These are phyloP conservation scores for Pseudohalonectria lignicola DNA, from an alignment of 2,329 filamentous ascomycete species.

Conservation along the genomic window DNA sequence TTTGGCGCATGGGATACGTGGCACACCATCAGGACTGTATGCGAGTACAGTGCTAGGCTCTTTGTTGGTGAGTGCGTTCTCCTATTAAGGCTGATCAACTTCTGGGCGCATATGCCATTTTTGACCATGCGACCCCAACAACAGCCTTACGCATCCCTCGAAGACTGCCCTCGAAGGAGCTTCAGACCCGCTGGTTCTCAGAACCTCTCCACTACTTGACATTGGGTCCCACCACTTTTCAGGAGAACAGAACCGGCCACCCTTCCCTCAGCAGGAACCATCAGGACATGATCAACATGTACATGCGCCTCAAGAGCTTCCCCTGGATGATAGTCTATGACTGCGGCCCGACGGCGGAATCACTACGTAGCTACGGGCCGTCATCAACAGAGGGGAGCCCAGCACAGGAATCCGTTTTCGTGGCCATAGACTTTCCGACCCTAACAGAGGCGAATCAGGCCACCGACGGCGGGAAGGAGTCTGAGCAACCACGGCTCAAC, in stretches of 20 bases:
- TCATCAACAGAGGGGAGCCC: background rate
- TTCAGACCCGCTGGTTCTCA: conserved; percentile 58
- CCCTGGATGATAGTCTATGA: conserved; percentile 57
- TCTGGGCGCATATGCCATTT: too few relatives aligned
- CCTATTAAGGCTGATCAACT: too few relatives aligned
- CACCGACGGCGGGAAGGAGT: conserved; percentile 20
- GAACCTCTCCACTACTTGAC: conserved; percentile 56
- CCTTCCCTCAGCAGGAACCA: conserved; percentile 52
- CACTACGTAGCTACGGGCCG: too few relatives aligned
- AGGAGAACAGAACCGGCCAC: conserved; percentile 47
- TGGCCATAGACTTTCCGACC: conserved; percentile 50
- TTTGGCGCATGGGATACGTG: conserved; percentile 89
- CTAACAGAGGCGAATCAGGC: conserved; percentile 55
- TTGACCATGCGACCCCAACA: too few relatives aligned
- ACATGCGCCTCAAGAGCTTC: conserved; percentile 52
- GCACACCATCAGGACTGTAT: conserved; percentile 76
- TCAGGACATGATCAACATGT: conserved; percentile 48
- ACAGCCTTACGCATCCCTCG: conserved; percentile 48
- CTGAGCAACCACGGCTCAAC: conserved; percentile 12
- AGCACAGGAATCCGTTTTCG: conserved; percentile 17
- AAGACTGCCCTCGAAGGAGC: conserved; percentile 44
- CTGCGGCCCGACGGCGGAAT: conserved; percentile 35
- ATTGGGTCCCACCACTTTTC: conserved; percentile 41
- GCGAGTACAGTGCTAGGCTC: conserved; percentile 73
- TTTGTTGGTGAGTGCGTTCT: conserved; percentile 64